Percentiles rank a stretch among this genome's conserved stretches.
phyloP scores from a whole-genome alignment of 2,329 filamentous ascomycete species.

The Sarocladium kiliense region DNA sequence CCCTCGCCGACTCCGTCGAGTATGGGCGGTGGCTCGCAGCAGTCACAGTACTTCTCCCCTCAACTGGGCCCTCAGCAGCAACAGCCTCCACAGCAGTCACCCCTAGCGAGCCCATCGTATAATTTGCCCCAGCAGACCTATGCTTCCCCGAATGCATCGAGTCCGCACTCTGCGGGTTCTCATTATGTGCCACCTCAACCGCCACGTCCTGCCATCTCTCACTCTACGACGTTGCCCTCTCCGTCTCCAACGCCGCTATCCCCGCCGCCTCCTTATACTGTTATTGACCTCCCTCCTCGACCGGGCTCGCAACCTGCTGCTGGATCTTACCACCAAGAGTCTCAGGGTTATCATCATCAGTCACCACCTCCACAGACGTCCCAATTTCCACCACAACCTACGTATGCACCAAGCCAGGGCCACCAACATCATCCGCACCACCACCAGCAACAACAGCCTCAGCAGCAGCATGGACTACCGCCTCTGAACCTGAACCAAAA shows the following conservation, averaged over 20 bases:
- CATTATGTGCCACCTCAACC: background rate
- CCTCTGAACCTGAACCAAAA: background rate
- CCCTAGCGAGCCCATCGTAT: background rate
- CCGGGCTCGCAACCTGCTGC: slow-evolving; percentile 9
- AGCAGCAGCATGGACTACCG: background rate
- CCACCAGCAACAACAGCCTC: background rate
- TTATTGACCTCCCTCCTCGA: slow-evolving; percentile 10
- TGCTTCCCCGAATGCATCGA: background rate
- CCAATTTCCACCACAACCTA: slow-evolving; percentile 10
- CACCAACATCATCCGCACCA: background rate
- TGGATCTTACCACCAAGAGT: background rate
- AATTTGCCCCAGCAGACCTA: background rate
- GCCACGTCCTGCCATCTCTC: background rate
- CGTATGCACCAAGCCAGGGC: slow-evolving; percentile 11
- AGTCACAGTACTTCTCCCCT: background rate
- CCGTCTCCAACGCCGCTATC: background rate
- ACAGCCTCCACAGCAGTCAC: background rate
- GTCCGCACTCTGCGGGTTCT: background rate
- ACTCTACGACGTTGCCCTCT: background rate
- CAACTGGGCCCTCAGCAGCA: background rate
- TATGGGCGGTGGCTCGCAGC: background rate
- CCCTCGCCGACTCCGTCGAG: background rate
- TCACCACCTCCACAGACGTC: slow-evolving; percentile 8
- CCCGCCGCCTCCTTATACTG: background rate
- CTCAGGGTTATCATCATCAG: slow-evolving; percentile 11